Conservation (phyloP, 257 asterid species). For the Solanum infundibuliforme region DNA sequence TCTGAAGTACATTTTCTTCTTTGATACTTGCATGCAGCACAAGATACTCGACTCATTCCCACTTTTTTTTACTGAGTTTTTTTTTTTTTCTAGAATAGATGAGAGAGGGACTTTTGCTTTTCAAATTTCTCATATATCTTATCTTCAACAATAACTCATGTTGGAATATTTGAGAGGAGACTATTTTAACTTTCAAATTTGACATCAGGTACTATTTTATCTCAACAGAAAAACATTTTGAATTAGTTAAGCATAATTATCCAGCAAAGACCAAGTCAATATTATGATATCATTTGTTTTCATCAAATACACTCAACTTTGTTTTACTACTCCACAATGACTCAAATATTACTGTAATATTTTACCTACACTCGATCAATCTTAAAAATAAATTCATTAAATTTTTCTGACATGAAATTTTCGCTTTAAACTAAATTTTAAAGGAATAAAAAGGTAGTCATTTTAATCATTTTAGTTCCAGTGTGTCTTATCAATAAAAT, state of each 20-base stretch:
- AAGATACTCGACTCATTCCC: conserved; percentile 42
- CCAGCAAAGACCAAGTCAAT: neutral
- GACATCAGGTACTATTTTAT: neutral
- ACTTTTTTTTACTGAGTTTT: conserved; percentile 33
- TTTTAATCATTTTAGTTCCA: neutral
- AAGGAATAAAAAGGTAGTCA: neutral
- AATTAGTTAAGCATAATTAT: neutral
- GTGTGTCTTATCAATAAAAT: neutral
- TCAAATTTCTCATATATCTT: neutral
- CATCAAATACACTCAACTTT: neutral
- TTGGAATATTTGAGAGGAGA: neutral
- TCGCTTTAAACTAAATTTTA: neutral
- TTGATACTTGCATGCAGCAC: conserved; percentile 75
- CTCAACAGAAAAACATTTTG: neutral
- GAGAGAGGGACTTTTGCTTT: neutral
- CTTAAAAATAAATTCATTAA: too few relatives aligned
- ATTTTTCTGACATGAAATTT: neutral
- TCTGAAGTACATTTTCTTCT: conserved; percentile 40
- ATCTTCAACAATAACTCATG: neutral
- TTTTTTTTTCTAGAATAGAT: neutral
- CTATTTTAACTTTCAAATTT: neutral
- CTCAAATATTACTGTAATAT: neutral
- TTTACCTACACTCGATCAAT: neutral
- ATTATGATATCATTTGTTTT: neutral
- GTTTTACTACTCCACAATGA: too few relatives aligned